Percentiles rank a stretch among this genome's conserved stretches.
Conservation (phyloP, 2,329 filamentous ascomycete genomes). For the Aspergillus sp. region DNA sequence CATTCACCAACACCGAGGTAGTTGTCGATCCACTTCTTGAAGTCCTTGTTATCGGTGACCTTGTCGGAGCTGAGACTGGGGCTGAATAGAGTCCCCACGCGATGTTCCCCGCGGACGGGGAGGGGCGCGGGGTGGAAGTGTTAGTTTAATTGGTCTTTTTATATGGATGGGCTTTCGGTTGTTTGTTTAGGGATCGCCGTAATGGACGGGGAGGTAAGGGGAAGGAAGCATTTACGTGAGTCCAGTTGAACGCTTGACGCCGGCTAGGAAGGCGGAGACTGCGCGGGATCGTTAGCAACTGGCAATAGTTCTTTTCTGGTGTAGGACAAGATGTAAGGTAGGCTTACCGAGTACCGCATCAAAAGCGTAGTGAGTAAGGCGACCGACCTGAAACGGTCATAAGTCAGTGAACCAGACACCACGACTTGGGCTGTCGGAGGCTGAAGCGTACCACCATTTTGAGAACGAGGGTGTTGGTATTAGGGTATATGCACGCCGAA, state of each 20-base stretch:
- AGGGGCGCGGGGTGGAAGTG: slow-evolving; percentile 26
- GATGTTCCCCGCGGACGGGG: slow-evolving; percentile 13
- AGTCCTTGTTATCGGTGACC: slow-evolving; percentile 77
- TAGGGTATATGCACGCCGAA: not conserved
- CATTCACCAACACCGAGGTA: slow-evolving; percentile 95
- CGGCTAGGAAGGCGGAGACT: slow-evolving; percentile 96
- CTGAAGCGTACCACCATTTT: slow-evolving; percentile 11
- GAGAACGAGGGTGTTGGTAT: not conserved
- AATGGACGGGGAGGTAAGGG: slow-evolving; percentile 6
- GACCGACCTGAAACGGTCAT: slow-evolving; percentile 68
- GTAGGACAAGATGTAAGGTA: not conserved
- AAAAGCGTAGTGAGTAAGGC: slow-evolving; percentile 90
- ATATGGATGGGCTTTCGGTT: not conserved
- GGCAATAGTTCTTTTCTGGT: not conserved
- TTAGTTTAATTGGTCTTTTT: slow-evolving; percentile 22
- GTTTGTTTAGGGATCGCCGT: not conserved
- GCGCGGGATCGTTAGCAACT: not conserved
- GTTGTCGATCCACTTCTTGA: slow-evolving; percentile 86
- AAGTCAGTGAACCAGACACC: not conserved
- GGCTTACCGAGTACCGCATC: slow-evolving; percentile 85
- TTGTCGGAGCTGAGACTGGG: slow-evolving; percentile 84
- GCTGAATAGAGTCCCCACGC: slow-evolving; percentile 36
- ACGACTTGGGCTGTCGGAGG: not conserved
- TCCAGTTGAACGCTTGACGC: slow-evolving; percentile 95
- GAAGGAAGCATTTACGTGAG: slow-evolving; percentile 74